A percentile compares a stretch with the other conserved stretches of the same genome.
Conservation (phyloP, 164 flowering plant species). For the Protea cynaroides region DNA sequence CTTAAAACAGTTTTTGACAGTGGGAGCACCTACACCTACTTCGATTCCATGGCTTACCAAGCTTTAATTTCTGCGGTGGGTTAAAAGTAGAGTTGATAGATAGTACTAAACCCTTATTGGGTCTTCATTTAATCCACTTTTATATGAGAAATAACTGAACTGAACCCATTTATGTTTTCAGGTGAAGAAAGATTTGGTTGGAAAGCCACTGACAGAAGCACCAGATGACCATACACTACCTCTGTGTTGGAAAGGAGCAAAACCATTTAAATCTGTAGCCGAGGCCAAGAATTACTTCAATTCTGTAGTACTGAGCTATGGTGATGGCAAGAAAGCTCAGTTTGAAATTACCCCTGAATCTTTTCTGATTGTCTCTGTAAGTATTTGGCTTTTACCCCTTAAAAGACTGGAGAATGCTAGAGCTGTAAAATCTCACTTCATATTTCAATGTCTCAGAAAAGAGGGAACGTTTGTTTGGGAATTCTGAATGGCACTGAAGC, state of each 20-base stretch:
- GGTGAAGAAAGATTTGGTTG: slow-evolving; percentile 47
- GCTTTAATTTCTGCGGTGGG: slow-evolving; percentile 49
- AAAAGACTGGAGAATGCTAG: not conserved
- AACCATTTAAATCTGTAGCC: slow-evolving; percentile 44
- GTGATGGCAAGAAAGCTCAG: slow-evolving; percentile 37
- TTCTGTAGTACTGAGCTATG: slow-evolving; percentile 47
- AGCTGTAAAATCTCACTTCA: not conserved
- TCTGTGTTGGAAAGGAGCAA: slow-evolving; percentile 81
- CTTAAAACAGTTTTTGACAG: slow-evolving; percentile 70
- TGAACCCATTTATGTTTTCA: slow-evolving; percentile 17
- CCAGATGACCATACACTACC: slow-evolving; percentile 53
- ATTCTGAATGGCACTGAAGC: slow-evolving; percentile 64
- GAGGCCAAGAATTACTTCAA: slow-evolving; percentile 62
- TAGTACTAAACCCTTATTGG: not conserved
- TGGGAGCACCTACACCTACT: slow-evolving; percentile 87
- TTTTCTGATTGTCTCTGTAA: slow-evolving; percentile 74
- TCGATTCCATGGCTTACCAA: slow-evolving; percentile 54
- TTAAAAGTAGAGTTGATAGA: slow-evolving; percentile 1
- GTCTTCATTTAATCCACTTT: not conserved
- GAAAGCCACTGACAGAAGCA: slow-evolving; percentile 46
- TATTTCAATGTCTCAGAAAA: slow-evolving; percentile 29
- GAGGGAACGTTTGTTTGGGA: slow-evolving; percentile 83
- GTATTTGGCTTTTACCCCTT: slow-evolving; percentile 5
- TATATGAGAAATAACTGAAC: not conserved
- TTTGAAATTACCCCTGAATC: slow-evolving; percentile 65